These are phyloP conservation scores for Panicum miliaceum DNA, from an alignment of 176 grass and related monocot species.

Conservation along the genomic window DNA sequence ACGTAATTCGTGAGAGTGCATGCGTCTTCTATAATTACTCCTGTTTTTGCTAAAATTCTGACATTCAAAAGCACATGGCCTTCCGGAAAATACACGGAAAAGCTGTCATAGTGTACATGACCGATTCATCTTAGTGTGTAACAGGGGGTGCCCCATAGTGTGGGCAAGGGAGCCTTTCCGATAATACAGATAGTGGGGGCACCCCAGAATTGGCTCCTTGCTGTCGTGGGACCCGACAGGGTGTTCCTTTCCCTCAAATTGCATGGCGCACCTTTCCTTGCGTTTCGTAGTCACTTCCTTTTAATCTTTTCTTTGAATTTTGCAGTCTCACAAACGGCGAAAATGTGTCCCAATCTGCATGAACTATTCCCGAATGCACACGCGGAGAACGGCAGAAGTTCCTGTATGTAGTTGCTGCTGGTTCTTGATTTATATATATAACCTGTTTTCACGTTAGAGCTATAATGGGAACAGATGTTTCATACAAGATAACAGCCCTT, in stretches of 20 bases:
- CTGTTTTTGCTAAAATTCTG: too few relatives aligned
- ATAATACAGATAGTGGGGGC: not conserved
- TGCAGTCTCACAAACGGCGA: not conserved
- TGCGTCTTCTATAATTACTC: too few relatives aligned
- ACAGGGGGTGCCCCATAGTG: not conserved
- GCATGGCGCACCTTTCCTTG: constrained; percentile 4
- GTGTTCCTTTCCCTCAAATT: constrained; percentile 10
- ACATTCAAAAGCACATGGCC: too few relatives aligned
- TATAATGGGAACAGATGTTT: not conserved
- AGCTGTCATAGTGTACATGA: not conserved
- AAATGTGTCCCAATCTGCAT: constrained; percentile 20
- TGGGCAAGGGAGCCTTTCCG: not conserved
- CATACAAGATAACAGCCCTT: too few relatives aligned
- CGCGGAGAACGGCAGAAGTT: not conserved
- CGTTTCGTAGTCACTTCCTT: not conserved
- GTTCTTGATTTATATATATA: not conserved
- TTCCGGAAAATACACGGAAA: too few relatives aligned
- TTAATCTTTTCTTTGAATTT: not conserved
- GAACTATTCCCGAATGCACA: not conserved
- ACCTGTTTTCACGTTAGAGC: not conserved
- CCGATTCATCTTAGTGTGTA: not conserved
- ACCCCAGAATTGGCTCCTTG: not conserved
- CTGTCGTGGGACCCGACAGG: not conserved
- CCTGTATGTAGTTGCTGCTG: not conserved
- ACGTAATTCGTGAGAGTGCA: too few relatives aligned